Base-by-base conservation (phyloP, 768 basidiomycete species). In the Butyriboletus loyo region DNA sequence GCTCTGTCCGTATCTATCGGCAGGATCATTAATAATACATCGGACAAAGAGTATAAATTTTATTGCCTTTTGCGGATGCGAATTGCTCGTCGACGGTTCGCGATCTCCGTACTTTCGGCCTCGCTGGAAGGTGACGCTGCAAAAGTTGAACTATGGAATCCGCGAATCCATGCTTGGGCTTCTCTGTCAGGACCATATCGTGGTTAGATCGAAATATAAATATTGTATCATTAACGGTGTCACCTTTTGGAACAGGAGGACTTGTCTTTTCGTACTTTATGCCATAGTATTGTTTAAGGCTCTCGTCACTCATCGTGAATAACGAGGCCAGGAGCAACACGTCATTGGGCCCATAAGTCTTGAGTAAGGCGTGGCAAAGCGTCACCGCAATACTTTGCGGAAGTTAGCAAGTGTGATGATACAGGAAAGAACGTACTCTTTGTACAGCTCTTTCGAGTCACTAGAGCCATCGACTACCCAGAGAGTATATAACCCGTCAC, bases 281-380 rank as follows among this genome's bases (percentile, higher is more conserved):
- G 21, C 32, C 30, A n/a, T 49, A 58, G 27, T 54, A 54, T 14
- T 6, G 7, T 21, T 35, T 4, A 3, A 59, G 28, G 2, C 15
- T 21, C 32, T 60, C 1, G 11, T 47, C 45, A 8, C n/a, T 34
- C 45, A 36, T 50, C 19, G 36, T 36, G 4, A 59, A 37, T 5
- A 59, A 45, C 5, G 53, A 56, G 5, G 58, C 46, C 11, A 59
- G 31, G 31, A 61, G 58, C 5, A 59, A 32, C 21, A 59, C 34
- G 7, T 59, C 58, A 41, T 48, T 37, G 7, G 42, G 58, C 25
- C 38, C 38, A 24, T 56, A 59, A 1, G 45, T 56, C 10, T 51
- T 56, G 30, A 59, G 59, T 11, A 60, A 34, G 15, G 37, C 42
- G 3, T 44, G 45, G 34, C 58, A 59, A 24, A 59, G 46, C 2